These are phyloP conservation scores for Candida pseudofarinosa DNA, from an alignment of 805 yeast species.

Conservation along the genomic window DNA sequence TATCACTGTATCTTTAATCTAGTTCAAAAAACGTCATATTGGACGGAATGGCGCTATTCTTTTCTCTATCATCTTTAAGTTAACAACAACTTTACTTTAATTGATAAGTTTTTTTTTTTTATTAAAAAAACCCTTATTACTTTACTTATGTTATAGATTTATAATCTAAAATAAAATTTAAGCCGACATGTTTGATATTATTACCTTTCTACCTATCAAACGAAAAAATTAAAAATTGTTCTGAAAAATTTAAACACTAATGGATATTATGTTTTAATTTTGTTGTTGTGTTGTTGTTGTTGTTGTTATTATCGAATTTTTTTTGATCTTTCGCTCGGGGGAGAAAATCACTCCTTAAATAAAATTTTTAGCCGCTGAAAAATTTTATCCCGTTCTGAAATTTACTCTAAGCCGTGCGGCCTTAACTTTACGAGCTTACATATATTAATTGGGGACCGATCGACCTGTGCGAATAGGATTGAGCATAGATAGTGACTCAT, in stretches of 20 bases:
- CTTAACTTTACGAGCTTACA: neutral
- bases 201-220: constrained; percentile 4
- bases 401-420: neutral
- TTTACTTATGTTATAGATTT: constrained; percentile 4
- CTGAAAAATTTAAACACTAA: constrained; percentile 3
- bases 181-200: constrained; percentile 29
- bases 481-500: neutral
- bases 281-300: constrained; percentile 12
- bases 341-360: neutral
- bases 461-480: neutral
- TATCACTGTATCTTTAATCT: constrained; percentile 8
- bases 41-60: constrained; percentile 18
- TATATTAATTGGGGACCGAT: neutral
- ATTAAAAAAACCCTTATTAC: constrained; percentile 8
- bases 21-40: constrained; percentile 26
- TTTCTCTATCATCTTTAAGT: constrained; percentile 32
- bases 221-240: constrained; percentile 5
- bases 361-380: neutral
- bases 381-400: constrained; percentile 1
- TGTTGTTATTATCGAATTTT: constrained; percentile 1
- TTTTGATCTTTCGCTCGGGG: neutral
- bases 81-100: constrained; percentile 22
- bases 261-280: constrained; percentile 2
- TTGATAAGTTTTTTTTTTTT: constrained; percentile 15
- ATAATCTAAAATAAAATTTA: constrained; percentile 18